Evolutionary conservation across 2,329 filamentous ascomycete species (phyloP).

Genomic region (Emmonsiellopsis sp.): DNA sequence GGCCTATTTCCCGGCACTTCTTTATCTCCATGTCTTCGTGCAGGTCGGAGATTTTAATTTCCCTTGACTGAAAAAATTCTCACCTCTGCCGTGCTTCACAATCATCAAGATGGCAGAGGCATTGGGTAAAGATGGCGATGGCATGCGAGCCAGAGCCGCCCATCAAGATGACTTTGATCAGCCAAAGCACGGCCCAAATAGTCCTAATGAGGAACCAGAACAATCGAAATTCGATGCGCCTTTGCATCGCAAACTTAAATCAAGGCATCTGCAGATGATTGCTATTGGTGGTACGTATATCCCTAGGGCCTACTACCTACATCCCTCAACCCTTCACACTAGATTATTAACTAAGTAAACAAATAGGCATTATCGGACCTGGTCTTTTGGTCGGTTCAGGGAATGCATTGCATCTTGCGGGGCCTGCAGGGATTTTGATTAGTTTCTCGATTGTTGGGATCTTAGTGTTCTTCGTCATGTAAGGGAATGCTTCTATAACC

Average conservation of each 20-base stretch:
- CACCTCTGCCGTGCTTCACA: too few relatives aligned
- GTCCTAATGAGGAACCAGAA: not conserved
- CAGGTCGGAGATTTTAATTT: too few relatives aligned
- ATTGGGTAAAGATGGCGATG: too few relatives aligned
- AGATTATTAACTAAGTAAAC: slow-evolving; percentile 17
- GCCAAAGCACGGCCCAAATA: not conserved
- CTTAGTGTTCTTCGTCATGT: slow-evolving; percentile 47
- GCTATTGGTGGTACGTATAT: slow-evolving; percentile 53
- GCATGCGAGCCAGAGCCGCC: too few relatives aligned
- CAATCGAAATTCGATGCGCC: slow-evolving; percentile 11
- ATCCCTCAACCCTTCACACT: not conserved
- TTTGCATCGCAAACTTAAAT: slow-evolving; percentile 40
- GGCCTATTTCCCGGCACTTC: not conserved
- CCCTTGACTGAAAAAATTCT: too few relatives aligned
- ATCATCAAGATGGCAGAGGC: too few relatives aligned
- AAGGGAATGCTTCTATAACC: not conserved
- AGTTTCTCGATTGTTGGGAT: slow-evolving; percentile 64
- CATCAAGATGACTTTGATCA: not conserved
- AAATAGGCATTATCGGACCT: slow-evolving; percentile 52
- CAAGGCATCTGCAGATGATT: slow-evolving; percentile 57
- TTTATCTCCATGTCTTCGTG: too few relatives aligned
- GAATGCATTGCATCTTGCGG: slow-evolving; percentile 57
- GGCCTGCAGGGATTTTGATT: slow-evolving; percentile 62
- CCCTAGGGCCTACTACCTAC: slow-evolving; percentile 40
- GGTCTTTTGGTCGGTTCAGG: slow-evolving; percentile 64